Evolutionary conservation across 2,329 filamentous ascomycete genomes (phyloP), one percentile per base, ranked within the genome.

Genomic region (Zymoseptoria pseudotritici): DNA sequence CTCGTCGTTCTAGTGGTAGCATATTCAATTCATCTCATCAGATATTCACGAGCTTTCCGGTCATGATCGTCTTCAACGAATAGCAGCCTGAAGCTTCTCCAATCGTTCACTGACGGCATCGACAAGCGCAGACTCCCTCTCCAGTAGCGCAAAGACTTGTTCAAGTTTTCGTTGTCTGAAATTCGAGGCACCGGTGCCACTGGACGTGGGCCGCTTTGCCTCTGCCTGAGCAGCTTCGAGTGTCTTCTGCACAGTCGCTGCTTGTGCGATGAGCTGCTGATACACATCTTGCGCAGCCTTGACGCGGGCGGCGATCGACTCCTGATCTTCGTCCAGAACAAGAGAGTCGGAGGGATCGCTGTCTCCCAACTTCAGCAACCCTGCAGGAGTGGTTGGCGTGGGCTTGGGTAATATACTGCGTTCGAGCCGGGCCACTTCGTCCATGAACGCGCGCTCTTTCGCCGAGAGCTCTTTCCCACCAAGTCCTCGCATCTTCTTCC

Each of bases 71-170:
- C 29, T 10, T 53, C 52, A 53, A 53, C 22, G 22, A 24, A 29
- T 29, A n/a, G 24, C 52, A 10, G 57, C 36, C 57, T 66, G 60
- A 57, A 90, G 74, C 62, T 79, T 81, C 71, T 86, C 83, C 63
- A 90, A 73, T 59, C 86, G 79, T 59, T 79, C 79, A 65, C 81
- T 85, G 21, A 88, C 82, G 21, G 84, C 86, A 66, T 89, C 86
- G 6, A 90, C 83, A 67, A 90, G 73, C 4, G 85, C 85, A 53
- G 83, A 83, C 74, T 90, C 86, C 26, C 87, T 77, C 59, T 87
- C 84, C 64, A 90, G 74, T 61, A 89, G 72, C 26, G 75, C 75
- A 73, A 84, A 84, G 21, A 90, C 84, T 70, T 88, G 82, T 59
- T 79, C 78, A 65, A 89, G 73, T 74, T 88, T 88, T 55, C 79